These are phyloP conservation scores for Fusarium xyrophilum DNA, from an alignment of 2,329 filamentous ascomycete species.

Conservation along the genomic window DNA sequence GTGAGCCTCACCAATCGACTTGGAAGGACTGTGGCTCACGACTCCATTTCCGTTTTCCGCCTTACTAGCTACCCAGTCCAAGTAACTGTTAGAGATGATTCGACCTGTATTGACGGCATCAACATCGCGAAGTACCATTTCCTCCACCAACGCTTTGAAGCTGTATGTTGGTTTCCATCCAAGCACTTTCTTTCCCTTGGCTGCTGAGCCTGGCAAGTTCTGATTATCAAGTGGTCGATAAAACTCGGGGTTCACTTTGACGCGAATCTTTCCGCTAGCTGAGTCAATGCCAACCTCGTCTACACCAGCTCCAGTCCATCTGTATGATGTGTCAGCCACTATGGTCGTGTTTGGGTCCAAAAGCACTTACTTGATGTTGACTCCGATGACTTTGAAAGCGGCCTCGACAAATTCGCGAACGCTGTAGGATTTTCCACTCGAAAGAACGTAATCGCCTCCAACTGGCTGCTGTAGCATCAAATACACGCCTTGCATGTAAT, in stretches of 20 bases:
- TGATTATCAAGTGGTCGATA: neutral
- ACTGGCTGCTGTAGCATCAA: neutral
- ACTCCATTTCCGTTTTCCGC: neutral
- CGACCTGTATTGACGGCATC: neutral
- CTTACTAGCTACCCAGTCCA: neutral
- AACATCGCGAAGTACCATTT: neutral
- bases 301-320: neutral
- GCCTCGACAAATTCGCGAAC: neutral
- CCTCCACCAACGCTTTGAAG: neutral
- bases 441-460: neutral
- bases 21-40: neutral
- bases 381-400: neutral
- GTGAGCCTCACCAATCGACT: neutral
- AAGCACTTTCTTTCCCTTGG: neutral
- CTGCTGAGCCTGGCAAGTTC: neutral
- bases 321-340: neutral
- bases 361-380: neutral
- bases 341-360: too few relatives aligned
- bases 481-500: neutral
- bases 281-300: neutral
- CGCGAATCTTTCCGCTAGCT: neutral
- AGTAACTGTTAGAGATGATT: neutral
- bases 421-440: neutral
- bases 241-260: neutral
- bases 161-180: neutral